Conservation (phyloP, 805 yeast genomes). For the Myxozyma vanderwaltii region DNA sequence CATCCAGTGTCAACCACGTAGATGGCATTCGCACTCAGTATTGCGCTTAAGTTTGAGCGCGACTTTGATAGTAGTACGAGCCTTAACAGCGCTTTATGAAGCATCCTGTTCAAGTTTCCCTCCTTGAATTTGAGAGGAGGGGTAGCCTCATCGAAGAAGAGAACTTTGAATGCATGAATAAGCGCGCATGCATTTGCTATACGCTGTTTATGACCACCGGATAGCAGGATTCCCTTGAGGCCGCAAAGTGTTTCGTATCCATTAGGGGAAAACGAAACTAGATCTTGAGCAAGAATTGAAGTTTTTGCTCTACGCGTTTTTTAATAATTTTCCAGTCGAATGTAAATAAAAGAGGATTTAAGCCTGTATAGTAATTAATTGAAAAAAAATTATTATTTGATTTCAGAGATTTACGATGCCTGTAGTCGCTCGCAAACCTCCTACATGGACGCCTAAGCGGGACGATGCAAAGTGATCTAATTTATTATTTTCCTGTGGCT, state of each 20-base stretch:
- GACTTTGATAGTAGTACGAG: constrained; percentile 71
- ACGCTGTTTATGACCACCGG: constrained; percentile 69
- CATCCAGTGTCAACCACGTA: constrained; percentile 56
- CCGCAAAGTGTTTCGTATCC: constrained; percentile 55
- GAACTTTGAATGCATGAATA: constrained; percentile 56
- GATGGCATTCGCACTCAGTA: constrained; percentile 55
- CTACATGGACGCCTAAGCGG: no score
- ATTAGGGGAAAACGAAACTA: constrained; percentile 56
- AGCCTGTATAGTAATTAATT: no score
- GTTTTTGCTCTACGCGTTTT: no score
- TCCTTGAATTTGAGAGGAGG: constrained; percentile 59
- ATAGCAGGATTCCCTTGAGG: constrained; percentile 55
- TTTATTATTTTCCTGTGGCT: no score
- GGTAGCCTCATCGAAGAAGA: constrained; percentile 61
- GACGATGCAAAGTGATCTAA: no score
- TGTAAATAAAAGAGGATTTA: no score
- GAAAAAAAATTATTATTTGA: no score
- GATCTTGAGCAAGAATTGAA: no score
- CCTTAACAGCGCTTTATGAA: constrained; percentile 56
- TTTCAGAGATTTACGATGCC: no score
- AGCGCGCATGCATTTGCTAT: constrained; percentile 65
- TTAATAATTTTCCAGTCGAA: no score
- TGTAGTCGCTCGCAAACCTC: no score
- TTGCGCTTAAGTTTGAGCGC: constrained; percentile 73
- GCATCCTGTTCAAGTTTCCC: constrained; percentile 68